These are phyloP conservation scores for Triticum monococcum DNA, from an alignment of 176 grass and related monocot species.

Conservation along the genomic window DNA sequence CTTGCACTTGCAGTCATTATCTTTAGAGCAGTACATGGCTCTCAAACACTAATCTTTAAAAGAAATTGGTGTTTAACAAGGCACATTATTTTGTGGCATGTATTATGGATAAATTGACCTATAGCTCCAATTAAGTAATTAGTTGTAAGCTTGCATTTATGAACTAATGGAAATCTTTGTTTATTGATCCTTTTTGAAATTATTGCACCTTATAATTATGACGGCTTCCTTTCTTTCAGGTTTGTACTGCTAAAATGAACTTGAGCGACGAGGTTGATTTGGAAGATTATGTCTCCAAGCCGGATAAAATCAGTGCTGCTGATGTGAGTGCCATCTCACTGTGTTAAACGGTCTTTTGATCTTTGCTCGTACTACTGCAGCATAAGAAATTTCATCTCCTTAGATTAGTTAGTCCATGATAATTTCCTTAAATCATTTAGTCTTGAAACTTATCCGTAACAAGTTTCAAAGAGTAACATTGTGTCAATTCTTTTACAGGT, in stretches of 20 bases:
- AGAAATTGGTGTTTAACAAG: no score
- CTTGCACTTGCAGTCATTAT: neutral
- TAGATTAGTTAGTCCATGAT: neutral
- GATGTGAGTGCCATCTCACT: conserved; percentile 53
- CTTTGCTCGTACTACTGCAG: neutral
- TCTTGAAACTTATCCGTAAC: no score
- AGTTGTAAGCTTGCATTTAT: neutral
- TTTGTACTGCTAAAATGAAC: conserved; percentile 97
- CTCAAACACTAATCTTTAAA: neutral
- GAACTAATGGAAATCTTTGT: neutral
- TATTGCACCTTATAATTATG: neutral
- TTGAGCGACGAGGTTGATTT: conserved; percentile 94
- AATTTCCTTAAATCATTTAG: neutral
- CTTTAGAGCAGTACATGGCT: neutral
- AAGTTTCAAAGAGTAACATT: neutral
- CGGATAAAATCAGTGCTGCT: conserved; percentile 92
- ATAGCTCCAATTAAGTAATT: neutral
- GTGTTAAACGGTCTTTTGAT: neutral
- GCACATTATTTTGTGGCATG: no score
- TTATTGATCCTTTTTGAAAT: neutral
- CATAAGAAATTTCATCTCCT: neutral
- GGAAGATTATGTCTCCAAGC: conserved; percentile 90
- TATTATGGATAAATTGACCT: no score
- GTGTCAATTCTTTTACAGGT: neutral
- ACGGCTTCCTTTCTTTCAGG: conserved; percentile 22